Evolutionary conservation across 768 basidiomycete genomes (phyloP).

Genomic region (Lactarius deliciosus): DNA sequence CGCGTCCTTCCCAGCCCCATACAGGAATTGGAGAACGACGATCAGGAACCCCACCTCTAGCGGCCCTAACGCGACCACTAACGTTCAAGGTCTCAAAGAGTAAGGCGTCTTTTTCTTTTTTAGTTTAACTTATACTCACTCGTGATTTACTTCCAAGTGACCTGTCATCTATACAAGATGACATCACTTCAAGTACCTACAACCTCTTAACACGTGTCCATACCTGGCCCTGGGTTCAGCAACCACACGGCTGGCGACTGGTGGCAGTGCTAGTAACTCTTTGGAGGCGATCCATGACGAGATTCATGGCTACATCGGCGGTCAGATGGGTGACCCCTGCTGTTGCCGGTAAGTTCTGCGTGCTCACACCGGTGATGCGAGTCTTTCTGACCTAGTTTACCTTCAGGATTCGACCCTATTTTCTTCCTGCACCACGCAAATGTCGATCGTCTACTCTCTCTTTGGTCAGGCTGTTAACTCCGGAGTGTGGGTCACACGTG

Average conservation of each 20-base stretch:
- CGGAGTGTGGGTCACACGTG: slow-evolving; percentile 40
- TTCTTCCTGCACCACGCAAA: slow-evolving; percentile 57
- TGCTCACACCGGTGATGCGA: slow-evolving; percentile 40
- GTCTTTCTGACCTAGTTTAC: slow-evolving; percentile 32
- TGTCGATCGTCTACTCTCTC: slow-evolving; percentile 51
- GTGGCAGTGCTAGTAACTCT: slow-evolving; percentile 44
- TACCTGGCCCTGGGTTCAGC: slow-evolving; percentile 47
- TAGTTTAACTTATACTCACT: neutral
- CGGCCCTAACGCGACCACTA: slow-evolving; percentile 19
- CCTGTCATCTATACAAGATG: slow-evolving; percentile 17
- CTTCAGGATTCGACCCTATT: slow-evolving; percentile 49
- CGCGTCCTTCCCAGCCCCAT: slow-evolving; percentile 18
- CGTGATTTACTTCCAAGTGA: slow-evolving; percentile 1
- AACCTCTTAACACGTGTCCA: slow-evolving; percentile 41
- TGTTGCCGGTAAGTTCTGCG: slow-evolving; percentile 41
- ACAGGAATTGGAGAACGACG: slow-evolving; percentile 16
- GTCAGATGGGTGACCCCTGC: slow-evolving; percentile 28
- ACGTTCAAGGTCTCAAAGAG: slow-evolving; percentile 36
- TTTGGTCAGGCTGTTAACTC: slow-evolving; percentile 52
- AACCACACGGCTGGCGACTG: slow-evolving; percentile 44
- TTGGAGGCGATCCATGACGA: slow-evolving; percentile 51
- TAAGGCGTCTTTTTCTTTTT: slow-evolving; percentile 25
- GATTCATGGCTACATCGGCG: slow-evolving; percentile 39
- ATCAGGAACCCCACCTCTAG: slow-evolving; percentile 18
- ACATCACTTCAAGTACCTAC: slow-evolving; percentile 27